Evolutionary conservation across 1,284 basidiomycete genomes (phyloP).

Genomic region (Kalmanozyma brasiliensis): DNA sequence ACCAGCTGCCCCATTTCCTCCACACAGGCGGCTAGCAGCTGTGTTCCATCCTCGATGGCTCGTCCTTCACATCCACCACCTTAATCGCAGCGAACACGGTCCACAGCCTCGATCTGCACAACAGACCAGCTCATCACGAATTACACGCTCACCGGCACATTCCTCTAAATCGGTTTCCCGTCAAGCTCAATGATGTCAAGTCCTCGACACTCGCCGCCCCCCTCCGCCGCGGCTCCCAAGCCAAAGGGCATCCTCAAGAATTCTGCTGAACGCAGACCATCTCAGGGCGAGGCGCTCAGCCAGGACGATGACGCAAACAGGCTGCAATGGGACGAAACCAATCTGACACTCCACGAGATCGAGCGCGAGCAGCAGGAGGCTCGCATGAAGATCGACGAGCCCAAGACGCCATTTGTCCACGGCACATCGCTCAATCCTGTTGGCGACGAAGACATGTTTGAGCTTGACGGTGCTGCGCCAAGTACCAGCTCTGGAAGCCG

Average conservation of each 20-base stretch:
- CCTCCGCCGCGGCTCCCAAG: conserved; percentile 58
- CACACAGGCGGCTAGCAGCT: no score
- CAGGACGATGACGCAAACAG: conserved; percentile 35
- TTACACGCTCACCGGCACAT: no score
- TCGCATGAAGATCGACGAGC: conserved; percentile 68
- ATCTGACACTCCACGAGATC: conserved; percentile 64
- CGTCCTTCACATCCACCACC: no score
- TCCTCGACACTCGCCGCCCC: conserved; percentile 61
- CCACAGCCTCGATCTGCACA: not conserved
- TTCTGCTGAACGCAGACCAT: conserved; percentile 40
- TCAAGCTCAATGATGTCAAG: conserved; percentile 27
- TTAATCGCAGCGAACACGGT: no score
- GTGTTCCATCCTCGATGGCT: not conserved
- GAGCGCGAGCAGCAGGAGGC: conserved; percentile 60
- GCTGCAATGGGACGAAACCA: conserved; percentile 66
- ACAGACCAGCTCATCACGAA: no score
- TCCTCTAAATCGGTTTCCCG: no score
- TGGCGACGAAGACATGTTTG: conserved; percentile 59
- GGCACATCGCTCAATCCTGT: conserved; percentile 50
- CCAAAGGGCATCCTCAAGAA: conserved; percentile 67
- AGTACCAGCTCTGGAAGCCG: conserved; percentile 12
- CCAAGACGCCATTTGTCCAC: conserved; percentile 67
- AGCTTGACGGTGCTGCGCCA: conserved; percentile 50
- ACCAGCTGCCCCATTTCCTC: not conserved
- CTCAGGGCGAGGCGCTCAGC: conserved; percentile 20